Conservation (phyloP, 2,329 filamentous ascomycete genomes). For the Penicillium brevicompactum region DNA sequence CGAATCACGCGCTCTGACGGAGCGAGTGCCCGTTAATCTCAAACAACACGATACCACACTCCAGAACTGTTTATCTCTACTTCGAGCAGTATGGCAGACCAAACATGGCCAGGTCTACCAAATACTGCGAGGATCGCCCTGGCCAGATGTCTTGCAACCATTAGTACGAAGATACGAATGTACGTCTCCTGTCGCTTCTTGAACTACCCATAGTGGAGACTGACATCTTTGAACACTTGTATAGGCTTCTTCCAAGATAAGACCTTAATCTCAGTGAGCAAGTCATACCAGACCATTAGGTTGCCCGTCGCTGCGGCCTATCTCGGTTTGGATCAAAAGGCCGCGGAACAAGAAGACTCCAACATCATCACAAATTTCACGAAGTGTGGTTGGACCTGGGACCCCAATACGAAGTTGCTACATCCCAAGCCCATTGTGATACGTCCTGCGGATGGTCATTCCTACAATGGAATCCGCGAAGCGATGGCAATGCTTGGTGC, state of each 20-base stretch:
- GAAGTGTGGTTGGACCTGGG: constrained; percentile 42
- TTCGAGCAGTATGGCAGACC: constrained; percentile 43
- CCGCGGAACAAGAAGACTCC: constrained; percentile 30
- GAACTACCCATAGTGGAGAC: background rate
- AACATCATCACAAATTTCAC: constrained; percentile 36
- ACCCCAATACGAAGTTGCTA: constrained; percentile 36
- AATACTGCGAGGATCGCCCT: constrained; percentile 35
- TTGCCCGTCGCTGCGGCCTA: constrained; percentile 38
- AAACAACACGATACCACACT: constrained; percentile 32
- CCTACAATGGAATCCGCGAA: constrained; percentile 33
- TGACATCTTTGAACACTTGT: background rate
- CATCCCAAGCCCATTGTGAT: constrained; percentile 34
- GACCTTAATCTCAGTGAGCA: constrained; percentile 40
- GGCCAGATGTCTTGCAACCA: constrained; percentile 35
- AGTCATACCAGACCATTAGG: constrained; percentile 43
- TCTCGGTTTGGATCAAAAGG: constrained; percentile 36
- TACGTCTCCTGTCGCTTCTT: constrained; percentile 21
- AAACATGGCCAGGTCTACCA: constrained; percentile 39
- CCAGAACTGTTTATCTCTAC: constrained; percentile 37
- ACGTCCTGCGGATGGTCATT: constrained; percentile 10
- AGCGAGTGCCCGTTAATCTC: constrained; percentile 37
- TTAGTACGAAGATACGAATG: constrained; percentile 40
- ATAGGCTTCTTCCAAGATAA: constrained; percentile 43
- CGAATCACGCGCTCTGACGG: constrained; percentile 44
- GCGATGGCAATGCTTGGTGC: constrained; percentile 38